Conservation (phyloP, 192 early-diverging fungal species). For the Cetraspora pellucida region DNA sequence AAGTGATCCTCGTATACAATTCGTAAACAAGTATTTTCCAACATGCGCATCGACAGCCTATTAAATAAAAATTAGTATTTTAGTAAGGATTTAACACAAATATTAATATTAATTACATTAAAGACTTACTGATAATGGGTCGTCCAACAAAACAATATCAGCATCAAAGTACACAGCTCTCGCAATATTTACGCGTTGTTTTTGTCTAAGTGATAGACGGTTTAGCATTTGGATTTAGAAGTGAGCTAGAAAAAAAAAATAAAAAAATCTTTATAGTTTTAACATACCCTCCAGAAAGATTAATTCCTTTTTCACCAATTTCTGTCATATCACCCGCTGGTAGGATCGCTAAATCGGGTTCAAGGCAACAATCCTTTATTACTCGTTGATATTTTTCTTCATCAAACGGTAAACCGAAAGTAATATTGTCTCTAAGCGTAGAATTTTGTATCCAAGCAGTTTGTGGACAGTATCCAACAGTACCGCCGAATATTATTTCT, state of each 20-base stretch:
- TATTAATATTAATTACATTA: too few relatives aligned
- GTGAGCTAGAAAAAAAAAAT: neutral
- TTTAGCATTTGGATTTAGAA: neutral
- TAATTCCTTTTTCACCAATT: conserved; percentile 88
- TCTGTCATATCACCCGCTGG: conserved; percentile 88
- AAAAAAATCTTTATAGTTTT: conserved; percentile 66
- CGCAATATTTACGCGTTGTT: too few relatives aligned
- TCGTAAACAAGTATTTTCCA: conserved; percentile 76
- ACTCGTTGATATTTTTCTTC: conserved; percentile 76
- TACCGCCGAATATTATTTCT: conserved; percentile 42
- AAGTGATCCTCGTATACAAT: conserved; percentile 71
- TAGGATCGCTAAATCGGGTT: conserved; percentile 82
- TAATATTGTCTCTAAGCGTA: conserved; percentile 81
- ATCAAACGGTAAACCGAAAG: conserved; percentile 80
- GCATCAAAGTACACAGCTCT: conserved; percentile 79
- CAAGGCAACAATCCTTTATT: conserved; percentile 81
- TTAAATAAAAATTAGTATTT: too few relatives aligned
- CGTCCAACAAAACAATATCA: conserved; percentile 75
- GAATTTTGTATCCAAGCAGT: conserved; percentile 68
- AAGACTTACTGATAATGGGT: conserved; percentile 60
- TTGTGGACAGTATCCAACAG: conserved; percentile 81
- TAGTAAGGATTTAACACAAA: too few relatives aligned
- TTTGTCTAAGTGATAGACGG: too few relatives aligned
- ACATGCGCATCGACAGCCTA: conserved; percentile 95
- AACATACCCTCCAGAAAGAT: conserved; percentile 80